phyloP scores from a whole-genome alignment of 441 rosid genomes.

The Omphalea diandra region DNA sequence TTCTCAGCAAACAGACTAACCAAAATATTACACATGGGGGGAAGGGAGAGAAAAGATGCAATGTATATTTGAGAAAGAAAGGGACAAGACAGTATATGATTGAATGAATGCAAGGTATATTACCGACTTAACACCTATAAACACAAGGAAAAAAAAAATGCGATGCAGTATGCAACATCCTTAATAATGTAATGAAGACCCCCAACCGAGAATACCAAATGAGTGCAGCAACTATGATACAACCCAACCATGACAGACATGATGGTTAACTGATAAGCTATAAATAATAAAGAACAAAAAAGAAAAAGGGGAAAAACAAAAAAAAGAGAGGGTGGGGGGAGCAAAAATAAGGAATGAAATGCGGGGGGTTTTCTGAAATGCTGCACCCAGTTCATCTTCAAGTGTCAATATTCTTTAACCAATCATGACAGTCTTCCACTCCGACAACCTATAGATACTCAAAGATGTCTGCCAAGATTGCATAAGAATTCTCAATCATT shows the following conservation, averaged over 20 bases:
- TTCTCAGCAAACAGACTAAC: slow-evolving; percentile 18
- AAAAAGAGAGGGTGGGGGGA: not conserved
- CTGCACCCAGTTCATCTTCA: slow-evolving; percentile 23
- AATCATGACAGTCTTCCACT: slow-evolving; percentile 12
- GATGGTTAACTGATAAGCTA: slow-evolving; percentile 22
- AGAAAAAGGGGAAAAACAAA: no score
- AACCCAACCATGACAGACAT: slow-evolving; percentile 23
- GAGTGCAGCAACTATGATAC: slow-evolving; percentile 13
- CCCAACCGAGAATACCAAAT: slow-evolving; percentile 23
- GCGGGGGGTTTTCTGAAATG: slow-evolving; percentile 21
- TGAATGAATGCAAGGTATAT: slow-evolving; percentile 35
- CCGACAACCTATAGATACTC: slow-evolving; percentile 24
- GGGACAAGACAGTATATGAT: slow-evolving; percentile 14
- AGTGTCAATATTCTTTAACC: slow-evolving; percentile 19
- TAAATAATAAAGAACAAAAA: slow-evolving; percentile 7
- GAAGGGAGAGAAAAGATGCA: slow-evolving; percentile 2
- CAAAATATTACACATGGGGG: slow-evolving; percentile 22
- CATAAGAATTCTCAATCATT: not conserved
- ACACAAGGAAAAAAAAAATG: slow-evolving; percentile 20
- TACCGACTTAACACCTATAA: slow-evolving; percentile 23
- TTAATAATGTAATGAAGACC: slow-evolving; percentile 27
- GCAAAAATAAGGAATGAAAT: slow-evolving; percentile 15
- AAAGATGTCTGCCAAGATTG: not conserved
- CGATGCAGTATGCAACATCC: slow-evolving; percentile 32
- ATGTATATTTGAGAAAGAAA: slow-evolving; percentile 9